Base-by-base conservation (phyloP, 2,329 filamentous ascomycete genomes). In the Sporothrix brunneoviolacea region DNA sequence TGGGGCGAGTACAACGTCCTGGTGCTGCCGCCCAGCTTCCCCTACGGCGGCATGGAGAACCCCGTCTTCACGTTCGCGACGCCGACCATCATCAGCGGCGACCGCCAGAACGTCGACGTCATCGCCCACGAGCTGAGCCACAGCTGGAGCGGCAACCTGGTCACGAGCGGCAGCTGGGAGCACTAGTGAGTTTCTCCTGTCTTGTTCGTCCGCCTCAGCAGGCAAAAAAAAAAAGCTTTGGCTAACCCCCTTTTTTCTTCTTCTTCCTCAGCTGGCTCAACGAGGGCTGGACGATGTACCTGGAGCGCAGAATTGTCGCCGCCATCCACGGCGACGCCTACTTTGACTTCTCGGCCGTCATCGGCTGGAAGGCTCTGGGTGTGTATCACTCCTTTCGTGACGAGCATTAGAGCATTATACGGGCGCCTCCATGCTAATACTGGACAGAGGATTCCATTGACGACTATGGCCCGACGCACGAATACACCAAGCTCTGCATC, bases 1-100 rank as follows among this genome's bases (percentile, higher is more conserved):
- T 98, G 93, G 93, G 91, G 88, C 15, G 84, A 91, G 59, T 97
- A 97, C 74, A 97, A 97, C 59, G 88, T 95, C 9, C 73, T 97
- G 19, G 85, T 96, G 4, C 73, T 97, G 28, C 91, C 91, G 4
- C 87, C 89, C 1, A 91, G 86, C 59, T 97, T 95, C 65, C 89
- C 89, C 0, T 94, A 93, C 60, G 89, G 88, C 61, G 86, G 83
- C 55, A 90, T 90, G 86, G 90, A 95, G 67, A 95, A 96, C 64
- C 91, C 91, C 0, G 83, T 95, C 48, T 95, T 87, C 70, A 97
- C 93, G 0, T 97, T 95, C 65, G 91, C 91, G 1, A 97, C 93
- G 2, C 91, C 91, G 2, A 95, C 90, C 32, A 86, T 97, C 59
- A 90, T 98, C 62, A 93, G 86, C 51, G 91, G 91, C 42, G 87